Conservation (phyloP, 2,329 filamentous ascomycete genomes). For the Orbilia javanica region DNA sequence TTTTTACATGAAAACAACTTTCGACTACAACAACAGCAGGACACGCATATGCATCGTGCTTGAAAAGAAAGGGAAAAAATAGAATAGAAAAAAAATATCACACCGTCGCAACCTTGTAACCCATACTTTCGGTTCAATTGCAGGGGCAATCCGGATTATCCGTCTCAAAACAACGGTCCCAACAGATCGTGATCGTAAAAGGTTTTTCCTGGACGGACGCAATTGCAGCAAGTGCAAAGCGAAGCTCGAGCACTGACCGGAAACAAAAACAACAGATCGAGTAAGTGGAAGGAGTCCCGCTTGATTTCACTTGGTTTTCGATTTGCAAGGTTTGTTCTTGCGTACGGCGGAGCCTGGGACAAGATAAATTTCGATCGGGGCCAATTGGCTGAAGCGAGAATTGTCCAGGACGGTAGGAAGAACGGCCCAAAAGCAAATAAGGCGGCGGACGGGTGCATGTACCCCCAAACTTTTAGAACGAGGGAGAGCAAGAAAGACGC, state of each 20-base stretch:
- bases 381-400: constrained; percentile 58
- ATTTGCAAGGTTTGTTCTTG: constrained; percentile 44
- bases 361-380: constrained; percentile 52
- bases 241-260: constrained; percentile 20
- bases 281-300: constrained; percentile 43
- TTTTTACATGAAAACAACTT: constrained; percentile 5
- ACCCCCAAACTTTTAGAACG: constrained; percentile 20
- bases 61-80: neutral
- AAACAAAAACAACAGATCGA: constrained; percentile 51
- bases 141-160: constrained; percentile 23
- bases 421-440: constrained; percentile 26
- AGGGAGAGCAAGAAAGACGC: constrained; percentile 36
- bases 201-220: neutral
- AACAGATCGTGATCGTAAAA: constrained; percentile 17
- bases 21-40: constrained; percentile 2
- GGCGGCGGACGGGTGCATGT: constrained; percentile 7
- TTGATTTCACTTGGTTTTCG: constrained; percentile 53
- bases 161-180: constrained; percentile 10
- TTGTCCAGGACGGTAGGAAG: constrained; percentile 43
- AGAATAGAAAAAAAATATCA: neutral
- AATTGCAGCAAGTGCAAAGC: neutral
- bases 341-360: constrained; percentile 13
- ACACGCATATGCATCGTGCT: constrained; percentile 12
- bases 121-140: constrained; percentile 12
- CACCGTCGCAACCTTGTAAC: constrained; percentile 8